Conservation (phyloP, 192 early-diverging fungal genomes). For the Entophlyctis luteolus region DNA sequence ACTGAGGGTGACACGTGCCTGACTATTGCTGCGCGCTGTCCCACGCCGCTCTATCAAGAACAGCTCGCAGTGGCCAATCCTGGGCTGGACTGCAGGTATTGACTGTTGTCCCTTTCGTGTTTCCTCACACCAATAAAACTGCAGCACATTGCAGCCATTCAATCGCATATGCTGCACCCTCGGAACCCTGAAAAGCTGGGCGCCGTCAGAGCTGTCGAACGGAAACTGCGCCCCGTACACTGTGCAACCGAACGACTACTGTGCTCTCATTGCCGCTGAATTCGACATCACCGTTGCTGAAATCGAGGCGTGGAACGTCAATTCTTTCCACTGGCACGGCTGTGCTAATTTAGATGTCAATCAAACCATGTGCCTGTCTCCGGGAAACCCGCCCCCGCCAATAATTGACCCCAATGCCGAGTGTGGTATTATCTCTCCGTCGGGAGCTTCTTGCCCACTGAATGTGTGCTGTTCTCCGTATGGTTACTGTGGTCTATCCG, state of each 20-base stretch:
- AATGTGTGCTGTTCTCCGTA: background rate
- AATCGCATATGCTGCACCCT: background rate
- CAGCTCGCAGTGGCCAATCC: background rate
- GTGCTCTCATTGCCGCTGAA: background rate
- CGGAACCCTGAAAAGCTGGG: background rate
- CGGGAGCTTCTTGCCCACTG: background rate
- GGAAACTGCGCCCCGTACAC: background rate
- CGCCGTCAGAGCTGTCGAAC: background rate
- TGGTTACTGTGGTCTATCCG: background rate
- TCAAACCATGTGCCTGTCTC: background rate
- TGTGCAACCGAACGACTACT: background rate
- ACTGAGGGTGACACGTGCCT: background rate
- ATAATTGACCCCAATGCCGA: background rate
- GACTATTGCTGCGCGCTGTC: background rate
- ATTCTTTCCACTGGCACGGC: background rate
- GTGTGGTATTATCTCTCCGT: background rate
- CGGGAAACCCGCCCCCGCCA: background rate
- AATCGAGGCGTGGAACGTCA: background rate
- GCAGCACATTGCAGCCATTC: background rate
- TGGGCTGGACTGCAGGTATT: too few species aligned
- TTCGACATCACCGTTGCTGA: background rate
- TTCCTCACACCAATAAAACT: too few species aligned
- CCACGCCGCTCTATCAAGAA: background rate
- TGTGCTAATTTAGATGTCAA: background rate
- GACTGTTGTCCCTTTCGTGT: too few species aligned